A percentile compares a stretch with the other conserved stretches of the same genome.
These are phyloP conservation scores for Gossypium raimondii DNA, from an alignment of 345 rosid genomes.

Conservation along the genomic window DNA sequence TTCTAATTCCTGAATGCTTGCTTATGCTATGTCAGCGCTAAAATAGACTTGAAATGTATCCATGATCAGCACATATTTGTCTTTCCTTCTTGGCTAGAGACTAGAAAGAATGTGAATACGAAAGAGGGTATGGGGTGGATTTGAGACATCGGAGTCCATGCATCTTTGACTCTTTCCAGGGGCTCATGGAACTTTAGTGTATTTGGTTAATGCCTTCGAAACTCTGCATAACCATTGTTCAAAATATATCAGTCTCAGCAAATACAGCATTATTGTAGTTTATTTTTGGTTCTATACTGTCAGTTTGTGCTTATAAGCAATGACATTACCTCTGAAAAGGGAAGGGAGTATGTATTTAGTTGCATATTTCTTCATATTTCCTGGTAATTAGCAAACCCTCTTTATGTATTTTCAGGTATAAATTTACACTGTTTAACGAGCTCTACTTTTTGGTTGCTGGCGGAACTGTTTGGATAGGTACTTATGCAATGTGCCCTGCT, in stretches of 20 bases:
- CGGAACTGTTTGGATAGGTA: slow-evolving; percentile 99
- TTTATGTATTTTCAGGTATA: slow-evolving; percentile 59
- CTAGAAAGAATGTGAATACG: background rate
- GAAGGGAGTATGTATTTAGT: background rate
- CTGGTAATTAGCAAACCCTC: background rate
- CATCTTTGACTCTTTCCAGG: background rate
- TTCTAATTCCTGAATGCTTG: background rate
- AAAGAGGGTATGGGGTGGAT: background rate
- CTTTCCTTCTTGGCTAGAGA: background rate
- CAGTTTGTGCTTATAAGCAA: background rate
- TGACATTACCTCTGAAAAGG: background rate
- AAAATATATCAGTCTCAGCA: background rate
- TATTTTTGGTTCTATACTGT: background rate
- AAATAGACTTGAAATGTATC: background rate
- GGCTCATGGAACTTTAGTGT: background rate
- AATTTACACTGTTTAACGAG: slow-evolving; percentile 93
- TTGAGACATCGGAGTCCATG: background rate
- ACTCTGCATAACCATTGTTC: background rate
- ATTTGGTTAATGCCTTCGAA: background rate
- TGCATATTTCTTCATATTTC: background rate
- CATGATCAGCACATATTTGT: background rate
- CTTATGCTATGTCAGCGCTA: background rate
- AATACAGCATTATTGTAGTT: background rate
- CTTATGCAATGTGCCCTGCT: slow-evolving; percentile 9
- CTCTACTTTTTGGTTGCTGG: slow-evolving; percentile 98